Evolutionary conservation across 2,329 filamentous ascomycete genomes (phyloP).

Genomic region (Monilinia vaccinii-corymbosi): DNA sequence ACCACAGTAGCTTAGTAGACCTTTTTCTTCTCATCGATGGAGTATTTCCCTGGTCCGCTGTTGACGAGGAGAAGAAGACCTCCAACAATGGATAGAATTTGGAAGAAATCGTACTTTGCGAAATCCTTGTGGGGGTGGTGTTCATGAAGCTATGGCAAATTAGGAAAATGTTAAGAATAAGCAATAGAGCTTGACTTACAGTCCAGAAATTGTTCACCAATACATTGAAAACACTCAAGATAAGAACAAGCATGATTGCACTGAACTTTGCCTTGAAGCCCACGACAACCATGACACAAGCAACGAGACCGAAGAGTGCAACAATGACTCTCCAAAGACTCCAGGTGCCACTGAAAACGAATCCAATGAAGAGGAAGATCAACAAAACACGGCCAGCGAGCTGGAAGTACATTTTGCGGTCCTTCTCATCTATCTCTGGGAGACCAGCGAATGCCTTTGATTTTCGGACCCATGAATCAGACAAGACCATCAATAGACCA

Average conservation of each 20-base stretch:
- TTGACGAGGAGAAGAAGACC: conserved; percentile 95
- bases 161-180: conserved; percentile 17
- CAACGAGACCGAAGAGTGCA: conserved; percentile 74
- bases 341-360: conserved; percentile 94
- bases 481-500: conserved; percentile 93
- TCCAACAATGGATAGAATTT: conserved; percentile 96
- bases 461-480: conserved; percentile 97
- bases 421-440: conserved; percentile 93
- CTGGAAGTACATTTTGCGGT: conserved; percentile 99
- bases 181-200: conserved; percentile 45
- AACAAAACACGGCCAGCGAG: conserved; percentile 88
- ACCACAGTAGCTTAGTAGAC: conserved; percentile 59
- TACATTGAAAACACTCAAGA: conserved; percentile 93
- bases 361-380: conserved; percentile 96
- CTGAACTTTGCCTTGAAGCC: conserved; percentile 99
- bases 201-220: conserved; percentile 99
- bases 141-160: conserved; percentile 65
- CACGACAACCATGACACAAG: conserved; percentile 97
- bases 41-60: conserved; percentile 95
- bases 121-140: conserved; percentile 99
- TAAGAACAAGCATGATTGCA: conserved; percentile 87
- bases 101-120: conserved; percentile 99
- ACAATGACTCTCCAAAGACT: conserved; percentile 79
- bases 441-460: conserved; percentile 92
- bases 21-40: conserved; percentile 99